phyloP scores from a whole-genome alignment of 495 filamentous ascomycete genomes.

The Podospora anserina region DNA sequence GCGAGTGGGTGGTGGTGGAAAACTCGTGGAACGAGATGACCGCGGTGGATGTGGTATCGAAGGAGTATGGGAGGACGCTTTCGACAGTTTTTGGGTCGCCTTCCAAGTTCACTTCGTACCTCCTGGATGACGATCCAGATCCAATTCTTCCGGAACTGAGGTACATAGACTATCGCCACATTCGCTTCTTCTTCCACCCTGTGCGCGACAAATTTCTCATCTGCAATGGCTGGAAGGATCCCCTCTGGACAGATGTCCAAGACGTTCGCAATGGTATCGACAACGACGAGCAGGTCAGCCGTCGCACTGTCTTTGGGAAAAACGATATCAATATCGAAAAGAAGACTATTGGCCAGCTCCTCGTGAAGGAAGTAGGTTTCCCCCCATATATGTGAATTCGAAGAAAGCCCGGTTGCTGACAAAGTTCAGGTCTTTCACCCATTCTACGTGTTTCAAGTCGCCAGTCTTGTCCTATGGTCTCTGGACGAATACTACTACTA shows the following conservation, averaged over 20 bases:
- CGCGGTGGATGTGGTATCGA: slow-evolving; percentile 61
- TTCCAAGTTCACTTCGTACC: slow-evolving; percentile 51
- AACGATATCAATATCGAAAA: slow-evolving; percentile 91
- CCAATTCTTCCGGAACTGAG: slow-evolving; percentile 68
- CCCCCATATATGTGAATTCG: background rate
- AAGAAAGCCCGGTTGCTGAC: slow-evolving; percentile 6
- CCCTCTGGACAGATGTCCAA: slow-evolving; percentile 75
- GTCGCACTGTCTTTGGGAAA: slow-evolving; percentile 80
- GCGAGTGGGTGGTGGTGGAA: slow-evolving; percentile 90
- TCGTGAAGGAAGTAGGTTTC: slow-evolving; percentile 75
- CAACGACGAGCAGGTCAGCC: slow-evolving; percentile 78
- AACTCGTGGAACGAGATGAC: slow-evolving; percentile 95
- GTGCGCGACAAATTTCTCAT: slow-evolving; percentile 82
- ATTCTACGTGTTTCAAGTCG: slow-evolving; percentile 97
- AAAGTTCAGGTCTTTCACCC: slow-evolving; percentile 79
- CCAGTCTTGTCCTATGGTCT: slow-evolving; percentile 92
- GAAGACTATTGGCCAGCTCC: slow-evolving; percentile 74
- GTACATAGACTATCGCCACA: slow-evolving; percentile 85
- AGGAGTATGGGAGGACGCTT: slow-evolving; percentile 72
- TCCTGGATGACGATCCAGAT: slow-evolving; percentile 81
- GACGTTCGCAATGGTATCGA: slow-evolving; percentile 79
- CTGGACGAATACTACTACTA: slow-evolving; percentile 97
- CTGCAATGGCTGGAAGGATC: slow-evolving; percentile 89
- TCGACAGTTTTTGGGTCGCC: slow-evolving; percentile 81
- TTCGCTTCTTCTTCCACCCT: slow-evolving; percentile 88